Conservation (phyloP, 352 stramenopile species). For the Globisporangium rhizosaccharum region DNA sequence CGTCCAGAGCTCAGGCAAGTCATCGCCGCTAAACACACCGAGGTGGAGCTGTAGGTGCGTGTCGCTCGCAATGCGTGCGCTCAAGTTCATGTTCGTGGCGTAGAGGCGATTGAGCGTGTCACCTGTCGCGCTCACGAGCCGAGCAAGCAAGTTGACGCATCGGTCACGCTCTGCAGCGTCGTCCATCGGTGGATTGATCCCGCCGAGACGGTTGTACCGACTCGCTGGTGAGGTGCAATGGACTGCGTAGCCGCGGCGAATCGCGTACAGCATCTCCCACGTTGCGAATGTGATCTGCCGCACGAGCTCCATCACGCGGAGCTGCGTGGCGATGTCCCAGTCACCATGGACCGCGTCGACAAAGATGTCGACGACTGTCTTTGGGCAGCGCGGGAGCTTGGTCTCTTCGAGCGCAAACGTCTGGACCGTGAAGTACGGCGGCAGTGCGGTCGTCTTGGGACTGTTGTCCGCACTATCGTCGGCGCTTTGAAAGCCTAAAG, state of each 20-base stretch:
- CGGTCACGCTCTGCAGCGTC: constrained; percentile 38
- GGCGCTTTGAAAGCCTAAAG: background rate
- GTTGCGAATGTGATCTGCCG: constrained; percentile 56
- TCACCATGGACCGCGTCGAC: constrained; percentile 34
- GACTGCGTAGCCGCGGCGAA: constrained; percentile 47
- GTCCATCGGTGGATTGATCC: constrained; percentile 47
- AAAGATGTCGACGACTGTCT: constrained; percentile 67
- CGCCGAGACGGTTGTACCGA: constrained; percentile 51
- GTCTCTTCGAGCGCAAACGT: constrained; percentile 70
- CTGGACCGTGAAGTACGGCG: constrained; percentile 42
- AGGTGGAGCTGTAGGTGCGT: constrained; percentile 32
- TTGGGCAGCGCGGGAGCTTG: constrained; percentile 28
- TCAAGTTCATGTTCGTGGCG: constrained; percentile 40
- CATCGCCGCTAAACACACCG: constrained; percentile 53
- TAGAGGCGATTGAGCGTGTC: constrained; percentile 58
- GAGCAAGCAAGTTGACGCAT: constrained; percentile 26
- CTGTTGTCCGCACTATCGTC: background rate
- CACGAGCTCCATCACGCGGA: constrained; percentile 62
- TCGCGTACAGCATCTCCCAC: constrained; percentile 79
- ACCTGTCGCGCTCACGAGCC: constrained; percentile 59
- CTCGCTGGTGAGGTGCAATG: constrained; percentile 43
- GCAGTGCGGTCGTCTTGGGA: background rate
- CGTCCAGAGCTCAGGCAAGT: constrained; percentile 66
- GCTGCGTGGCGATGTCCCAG: constrained; percentile 50
- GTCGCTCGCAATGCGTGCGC: constrained; percentile 25